These are phyloP conservation scores for Lactifluus volemus DNA, from an alignment of 768 basidiomycete genomes.

Conservation along the genomic window DNA sequence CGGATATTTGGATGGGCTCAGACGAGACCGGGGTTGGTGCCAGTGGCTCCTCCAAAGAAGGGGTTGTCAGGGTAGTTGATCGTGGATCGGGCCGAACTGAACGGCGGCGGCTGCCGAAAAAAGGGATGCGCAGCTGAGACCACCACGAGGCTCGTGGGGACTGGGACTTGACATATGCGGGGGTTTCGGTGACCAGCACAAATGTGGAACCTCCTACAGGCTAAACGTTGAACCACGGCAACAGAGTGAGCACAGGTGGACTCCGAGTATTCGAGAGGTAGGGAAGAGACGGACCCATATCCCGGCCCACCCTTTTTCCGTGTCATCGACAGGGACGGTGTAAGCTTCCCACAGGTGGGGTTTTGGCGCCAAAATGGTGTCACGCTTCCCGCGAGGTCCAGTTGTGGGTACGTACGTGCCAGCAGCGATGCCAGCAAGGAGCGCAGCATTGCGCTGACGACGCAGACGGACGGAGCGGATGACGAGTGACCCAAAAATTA, in stretches of 20 bases:
- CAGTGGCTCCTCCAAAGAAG: neutral
- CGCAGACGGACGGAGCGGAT: slow-evolving; percentile 7
- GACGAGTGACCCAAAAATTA: neutral
- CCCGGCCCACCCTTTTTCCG: slow-evolving; percentile 7
- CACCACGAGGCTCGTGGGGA: neutral
- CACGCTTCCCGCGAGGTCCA: neutral
- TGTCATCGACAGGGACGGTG: neutral
- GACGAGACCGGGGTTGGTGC: neutral
- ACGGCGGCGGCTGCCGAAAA: neutral
- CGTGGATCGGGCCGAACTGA: neutral
- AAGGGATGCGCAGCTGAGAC: neutral
- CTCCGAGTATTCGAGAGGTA: too few relatives aligned
- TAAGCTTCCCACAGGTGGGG: slow-evolving; percentile 9
- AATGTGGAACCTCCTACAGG: neutral
- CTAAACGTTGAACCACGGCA: neutral
- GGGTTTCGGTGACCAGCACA: neutral
- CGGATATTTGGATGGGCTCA: neutral
- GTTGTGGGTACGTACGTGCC: neutral
- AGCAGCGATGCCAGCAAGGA: neutral
- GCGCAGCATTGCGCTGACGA: neutral
- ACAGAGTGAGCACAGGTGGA: neutral
- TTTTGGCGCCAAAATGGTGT: neutral
- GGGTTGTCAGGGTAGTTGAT: neutral
- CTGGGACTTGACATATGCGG: neutral
- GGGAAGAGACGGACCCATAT: slow-evolving; percentile 1